Evolutionary conservation across 2,329 filamentous ascomycete species (phyloP), one percentile per base, ranked within the genome.

Genomic region (Acarospora socialis): DNA sequence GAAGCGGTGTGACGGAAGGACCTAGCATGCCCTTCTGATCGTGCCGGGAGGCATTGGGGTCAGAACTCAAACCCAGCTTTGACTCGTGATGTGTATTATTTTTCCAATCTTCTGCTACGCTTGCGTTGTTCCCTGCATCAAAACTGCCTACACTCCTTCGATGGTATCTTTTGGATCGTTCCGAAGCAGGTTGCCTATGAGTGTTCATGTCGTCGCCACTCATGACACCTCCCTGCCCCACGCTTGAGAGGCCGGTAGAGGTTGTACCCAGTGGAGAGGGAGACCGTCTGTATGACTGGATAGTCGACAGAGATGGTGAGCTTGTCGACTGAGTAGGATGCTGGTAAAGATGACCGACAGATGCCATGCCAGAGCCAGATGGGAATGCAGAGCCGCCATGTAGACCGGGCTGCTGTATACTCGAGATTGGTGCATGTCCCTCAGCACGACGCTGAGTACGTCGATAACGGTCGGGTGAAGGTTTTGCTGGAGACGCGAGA

Each of bases 401-500:
- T 8, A 43, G 36, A 15, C 21, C 32, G n/a, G 13, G 24, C 15
- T 20, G n/a, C n/a, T n/a, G n/a, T n/a, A n/a, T 29, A n/a, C 28
- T 32, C 7, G 20, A 23, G 15, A 43, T 43, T 2, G 37, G 21
- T 10, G 43, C 42, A 32, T 48, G 41, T 12, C 59, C 66, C 43
- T 73, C 72, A 10, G 60, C 56, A 38, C 70, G 63, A 43, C 70
- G 68, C 36, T 68, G 63, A 34, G 65, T 65, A 37, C 84, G 77
- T 46, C 84, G 71, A 52, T 94, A 94, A 37, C 87, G 73, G 52
- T 93, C 84, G 1, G 82, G 81, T 1, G 80, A 74, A 14, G 75
- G 63, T 47, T 83, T 84, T 27, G 63, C 56, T 14, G 71, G 63
- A 3, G 66, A 62, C 24, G 75, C 66, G 32, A 67, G 61, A n/a